Conservation (phyloP, 2,329 filamentous ascomycete species). For the Pseudogymnoascus sp. region DNA sequence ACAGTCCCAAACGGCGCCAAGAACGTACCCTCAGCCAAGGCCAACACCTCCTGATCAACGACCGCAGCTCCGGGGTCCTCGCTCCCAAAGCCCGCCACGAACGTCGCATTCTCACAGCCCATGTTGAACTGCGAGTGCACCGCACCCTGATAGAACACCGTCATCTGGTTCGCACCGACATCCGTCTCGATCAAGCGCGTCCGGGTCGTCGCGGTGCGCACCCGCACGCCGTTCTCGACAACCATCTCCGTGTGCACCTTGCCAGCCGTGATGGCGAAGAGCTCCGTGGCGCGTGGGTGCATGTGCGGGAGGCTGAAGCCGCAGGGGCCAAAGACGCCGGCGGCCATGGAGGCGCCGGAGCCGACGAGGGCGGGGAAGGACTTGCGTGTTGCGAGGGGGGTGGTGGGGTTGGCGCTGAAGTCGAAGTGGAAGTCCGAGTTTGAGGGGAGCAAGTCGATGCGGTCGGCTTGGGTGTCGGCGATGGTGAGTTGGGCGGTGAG, state of each 20-base stretch:
- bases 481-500: constrained; percentile 34
- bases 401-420: constrained; percentile 47
- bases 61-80: constrained; percentile 48
- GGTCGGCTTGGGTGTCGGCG: constrained; percentile 41
- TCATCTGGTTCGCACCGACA: constrained; percentile 42
- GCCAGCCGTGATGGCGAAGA: constrained; percentile 41
- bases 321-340: constrained; percentile 44
- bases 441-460: constrained; percentile 34
- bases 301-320: constrained; percentile 45
- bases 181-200: constrained; percentile 35
- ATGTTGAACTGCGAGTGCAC: constrained; percentile 53
- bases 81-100: constrained; percentile 42
- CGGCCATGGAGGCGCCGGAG: constrained; percentile 41
- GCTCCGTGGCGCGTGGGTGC: constrained; percentile 44
- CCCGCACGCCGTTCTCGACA: constrained; percentile 42
- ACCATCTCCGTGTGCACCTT: constrained; percentile 46
- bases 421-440: constrained; percentile 44
- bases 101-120: constrained; percentile 43
- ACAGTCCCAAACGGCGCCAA: constrained; percentile 40
- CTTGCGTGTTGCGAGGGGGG: constrained; percentile 39
- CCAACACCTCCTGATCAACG: constrained; percentile 44
- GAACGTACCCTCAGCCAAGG: constrained; percentile 39
- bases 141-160: constrained; percentile 48
- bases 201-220: constrained; percentile 35
- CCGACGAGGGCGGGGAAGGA: constrained; percentile 40